A percentile compares a stretch with the other conserved stretches of the same genome.
Evolutionary conservation across 1,139 yeast genomes (phyloP).

Genomic region (Debaryomycetaceae sp.): DNA sequence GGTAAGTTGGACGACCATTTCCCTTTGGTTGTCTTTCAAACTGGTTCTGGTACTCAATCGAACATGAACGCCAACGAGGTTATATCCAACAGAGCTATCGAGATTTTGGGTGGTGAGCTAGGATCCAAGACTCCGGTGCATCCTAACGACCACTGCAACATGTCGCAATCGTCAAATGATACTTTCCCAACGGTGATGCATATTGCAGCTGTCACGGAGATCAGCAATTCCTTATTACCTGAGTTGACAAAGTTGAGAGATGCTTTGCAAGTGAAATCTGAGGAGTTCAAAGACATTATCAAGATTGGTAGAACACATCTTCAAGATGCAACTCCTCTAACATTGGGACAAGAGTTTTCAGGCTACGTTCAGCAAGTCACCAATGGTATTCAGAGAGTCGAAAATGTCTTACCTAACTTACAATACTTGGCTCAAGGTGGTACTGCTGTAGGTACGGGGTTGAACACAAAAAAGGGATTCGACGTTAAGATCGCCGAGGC

Average conservation of each 20-base stretch:
- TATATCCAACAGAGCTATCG: constrained; percentile 96
- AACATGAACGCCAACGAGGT: constrained; percentile 99
- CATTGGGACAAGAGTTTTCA: constrained; percentile 95
- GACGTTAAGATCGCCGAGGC: constrained; percentile 78
- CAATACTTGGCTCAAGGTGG: constrained; percentile 96
- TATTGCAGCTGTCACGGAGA: constrained; percentile 94
- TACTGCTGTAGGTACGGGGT: constrained; percentile 98
- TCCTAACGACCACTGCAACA: constrained; percentile 97
- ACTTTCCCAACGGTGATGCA: constrained; percentile 99
- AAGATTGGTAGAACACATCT: constrained; percentile 98
- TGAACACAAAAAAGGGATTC: constrained; percentile 89
- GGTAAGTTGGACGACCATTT: constrained; percentile 92
- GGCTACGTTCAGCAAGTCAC: constrained; percentile 93
- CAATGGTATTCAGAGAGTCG: constrained; percentile 86
- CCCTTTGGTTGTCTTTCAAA: constrained; percentile 97
- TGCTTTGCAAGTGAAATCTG: constrained; percentile 69
- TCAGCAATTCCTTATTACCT: constrained; percentile 71
- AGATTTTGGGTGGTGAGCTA: constrained; percentile 82
- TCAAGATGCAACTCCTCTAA: constrained; percentile 98
- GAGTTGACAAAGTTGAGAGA: constrained; percentile 74
- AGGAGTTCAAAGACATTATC: constrained; percentile 83
- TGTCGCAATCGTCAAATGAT: constrained; percentile 97
- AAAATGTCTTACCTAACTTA: constrained; percentile 70
- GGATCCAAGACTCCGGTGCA: constrained; percentile 95
- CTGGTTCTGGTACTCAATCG: constrained; percentile 98